A percentile compares a stretch with the other conserved stretches of the same genome.
These are phyloP conservation scores for Penicillium flavigenum DNA, from an alignment of 495 filamentous ascomycete genomes.

Conservation along the genomic window DNA sequence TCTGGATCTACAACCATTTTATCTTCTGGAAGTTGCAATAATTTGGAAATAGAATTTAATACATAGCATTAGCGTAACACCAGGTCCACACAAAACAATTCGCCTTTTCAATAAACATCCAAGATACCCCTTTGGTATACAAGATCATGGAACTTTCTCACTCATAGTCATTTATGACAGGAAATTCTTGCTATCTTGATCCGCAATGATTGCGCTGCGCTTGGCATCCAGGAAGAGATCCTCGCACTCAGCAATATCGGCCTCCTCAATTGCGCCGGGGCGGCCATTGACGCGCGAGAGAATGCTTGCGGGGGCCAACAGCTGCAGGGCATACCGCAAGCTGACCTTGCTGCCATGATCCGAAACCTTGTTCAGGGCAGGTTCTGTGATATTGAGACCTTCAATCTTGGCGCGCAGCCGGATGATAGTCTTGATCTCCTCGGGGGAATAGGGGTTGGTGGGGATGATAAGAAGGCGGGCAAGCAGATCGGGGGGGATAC, in stretches of 20 bases:
- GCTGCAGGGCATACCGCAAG: constrained; percentile 86
- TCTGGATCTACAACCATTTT: background rate
- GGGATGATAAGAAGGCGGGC: constrained; percentile 93
- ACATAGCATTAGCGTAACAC: constrained; percentile 33
- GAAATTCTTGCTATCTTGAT: constrained; percentile 62
- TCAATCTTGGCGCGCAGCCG: constrained; percentile 78
- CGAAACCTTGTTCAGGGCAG: constrained; percentile 79
- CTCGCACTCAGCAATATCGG: constrained; percentile 85
- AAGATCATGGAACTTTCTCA: constrained; percentile 24
- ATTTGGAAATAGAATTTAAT: constrained; percentile 13
- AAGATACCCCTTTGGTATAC: constrained; percentile 31
- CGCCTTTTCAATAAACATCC: constrained; percentile 33
- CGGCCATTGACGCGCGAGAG: constrained; percentile 69
- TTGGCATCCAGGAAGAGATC: constrained; percentile 88
- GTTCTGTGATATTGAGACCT: constrained; percentile 72
- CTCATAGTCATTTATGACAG: constrained; percentile 44
- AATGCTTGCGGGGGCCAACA: constrained; percentile 83
- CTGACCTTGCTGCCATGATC: constrained; percentile 83
- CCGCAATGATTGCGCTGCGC: constrained; percentile 72
- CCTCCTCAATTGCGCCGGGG: constrained; percentile 67
- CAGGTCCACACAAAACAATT: constrained; percentile 27
- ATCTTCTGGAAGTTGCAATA: background rate
- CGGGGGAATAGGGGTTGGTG: constrained; percentile 76
- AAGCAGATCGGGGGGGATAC: constrained; percentile 88
- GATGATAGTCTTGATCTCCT: constrained; percentile 89